A percentile compares a stretch with the other conserved stretches of the same genome.
Conservation (phyloP, 1,284 basidiomycete genomes). For the Melampsora americana region DNA sequence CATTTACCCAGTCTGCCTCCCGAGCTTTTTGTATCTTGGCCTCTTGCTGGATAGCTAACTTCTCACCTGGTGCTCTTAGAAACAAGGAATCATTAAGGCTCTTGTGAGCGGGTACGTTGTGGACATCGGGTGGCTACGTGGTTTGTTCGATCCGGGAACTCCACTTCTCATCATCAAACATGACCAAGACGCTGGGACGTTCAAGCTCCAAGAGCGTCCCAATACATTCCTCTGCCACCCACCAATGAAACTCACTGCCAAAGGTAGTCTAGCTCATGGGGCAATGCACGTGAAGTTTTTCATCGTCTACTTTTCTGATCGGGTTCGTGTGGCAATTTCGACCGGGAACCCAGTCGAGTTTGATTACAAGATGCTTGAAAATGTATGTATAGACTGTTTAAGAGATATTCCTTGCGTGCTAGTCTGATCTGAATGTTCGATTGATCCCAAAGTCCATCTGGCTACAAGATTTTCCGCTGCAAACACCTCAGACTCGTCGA, state of each 20-base stretch:
- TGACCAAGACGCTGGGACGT: constrained; percentile 30
- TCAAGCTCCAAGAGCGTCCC: constrained; percentile 18
- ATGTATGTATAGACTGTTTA: constrained; percentile 7
- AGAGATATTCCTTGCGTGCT: not conserved
- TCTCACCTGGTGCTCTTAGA: not conserved
- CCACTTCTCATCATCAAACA: constrained; percentile 34
- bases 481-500: not conserved
- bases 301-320: constrained; percentile 21
- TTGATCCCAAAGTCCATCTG: constrained; percentile 28
- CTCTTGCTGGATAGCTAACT: not conserved
- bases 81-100: constrained; percentile 24
- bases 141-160: constrained; percentile 32
- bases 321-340: constrained; percentile 35
- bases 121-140: constrained; percentile 30
- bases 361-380: constrained; percentile 36
- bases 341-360: constrained; percentile 37
- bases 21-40: no score
- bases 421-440: not conserved
- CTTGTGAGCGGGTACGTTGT: constrained; percentile 30
- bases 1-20: constrained; percentile 18
- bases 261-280: not conserved
- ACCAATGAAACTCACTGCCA: constrained; percentile 24
- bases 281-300: constrained; percentile 44
- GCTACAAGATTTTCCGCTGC: constrained; percentile 39
- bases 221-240: constrained; percentile 40